phyloP scores from a whole-genome alignment of 352 stramenopile genomes.

The Phytopythium montanum region DNA sequence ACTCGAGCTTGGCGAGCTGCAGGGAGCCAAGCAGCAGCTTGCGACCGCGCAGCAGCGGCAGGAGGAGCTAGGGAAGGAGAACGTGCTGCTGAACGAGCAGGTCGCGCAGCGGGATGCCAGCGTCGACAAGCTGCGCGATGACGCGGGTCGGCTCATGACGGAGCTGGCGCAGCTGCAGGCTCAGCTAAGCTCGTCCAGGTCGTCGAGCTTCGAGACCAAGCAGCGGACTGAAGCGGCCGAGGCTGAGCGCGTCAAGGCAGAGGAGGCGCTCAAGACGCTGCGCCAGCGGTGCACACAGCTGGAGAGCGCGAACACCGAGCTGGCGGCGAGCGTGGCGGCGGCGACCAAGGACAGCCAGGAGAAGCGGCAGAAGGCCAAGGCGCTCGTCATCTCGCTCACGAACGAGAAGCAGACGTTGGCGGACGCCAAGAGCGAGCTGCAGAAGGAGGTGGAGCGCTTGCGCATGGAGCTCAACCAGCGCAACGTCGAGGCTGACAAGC shows the following conservation, averaged over 20 bases:
- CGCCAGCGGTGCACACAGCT: conserved; percentile 33
- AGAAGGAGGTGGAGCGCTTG: conserved; percentile 67
- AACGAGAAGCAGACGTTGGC: conserved; percentile 56
- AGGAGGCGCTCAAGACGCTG: conserved; percentile 31
- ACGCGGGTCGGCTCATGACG: conserved; percentile 39
- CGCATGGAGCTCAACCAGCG: conserved; percentile 75
- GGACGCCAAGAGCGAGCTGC: conserved; percentile 41
- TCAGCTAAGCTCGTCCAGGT: conserved; percentile 34
- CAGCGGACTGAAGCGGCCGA: conserved; percentile 40
- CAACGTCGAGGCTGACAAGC: conserved; percentile 68
- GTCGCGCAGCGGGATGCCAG: conserved; percentile 54
- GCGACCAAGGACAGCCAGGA: conserved; percentile 56
- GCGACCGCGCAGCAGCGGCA: conserved; percentile 29
- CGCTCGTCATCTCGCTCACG: conserved; percentile 56
- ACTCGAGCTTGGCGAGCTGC: conserved; percentile 46
- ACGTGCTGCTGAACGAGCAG: conserved; percentile 51
- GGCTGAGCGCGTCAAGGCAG: conserved; percentile 40
- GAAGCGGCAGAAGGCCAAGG: conserved; percentile 72
- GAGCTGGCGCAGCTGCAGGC: conserved; percentile 39
- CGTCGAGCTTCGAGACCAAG: conserved; percentile 35
- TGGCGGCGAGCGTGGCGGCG: conserved; percentile 30
- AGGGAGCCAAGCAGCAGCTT: conserved; percentile 40
- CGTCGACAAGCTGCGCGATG: conserved; percentile 31
- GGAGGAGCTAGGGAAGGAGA: conserved; percentile 46
- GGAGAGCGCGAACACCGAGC: conserved; percentile 59